Conservation (phyloP, 495 filamentous ascomycete genomes). For the Penicillium atrosanguineum region DNA sequence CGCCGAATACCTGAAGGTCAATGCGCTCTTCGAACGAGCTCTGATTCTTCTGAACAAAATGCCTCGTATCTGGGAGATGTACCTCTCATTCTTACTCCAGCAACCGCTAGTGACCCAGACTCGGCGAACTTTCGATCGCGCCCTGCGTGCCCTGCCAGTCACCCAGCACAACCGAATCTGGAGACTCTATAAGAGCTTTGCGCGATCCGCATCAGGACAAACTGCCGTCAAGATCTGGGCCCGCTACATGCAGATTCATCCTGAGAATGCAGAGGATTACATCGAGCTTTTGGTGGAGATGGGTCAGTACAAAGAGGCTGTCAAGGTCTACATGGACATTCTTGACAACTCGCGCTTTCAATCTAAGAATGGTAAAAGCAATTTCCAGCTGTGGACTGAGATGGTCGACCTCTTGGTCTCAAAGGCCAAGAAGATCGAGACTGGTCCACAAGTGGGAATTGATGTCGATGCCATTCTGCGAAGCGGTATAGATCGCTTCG, state of each 20-base stretch:
- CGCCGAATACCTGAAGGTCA: conserved; percentile 87
- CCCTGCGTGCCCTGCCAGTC: conserved; percentile 88
- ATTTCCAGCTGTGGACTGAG: conserved; percentile 96
- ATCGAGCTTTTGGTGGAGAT: conserved; percentile 83
- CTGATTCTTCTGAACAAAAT: conserved; percentile 97
- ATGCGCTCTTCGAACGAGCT: conserved; percentile 90
- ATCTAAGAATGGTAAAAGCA: conserved; percentile 90
- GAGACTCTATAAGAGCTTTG: conserved; percentile 88
- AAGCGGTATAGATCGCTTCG: conserved; percentile 88
- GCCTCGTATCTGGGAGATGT: conserved; percentile 98
- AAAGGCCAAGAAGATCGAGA: conserved; percentile 82
- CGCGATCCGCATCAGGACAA: conserved; percentile 85
- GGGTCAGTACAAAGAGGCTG: conserved; percentile 85
- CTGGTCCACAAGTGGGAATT: conserved; percentile 72
- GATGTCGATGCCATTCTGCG: conserved; percentile 92
- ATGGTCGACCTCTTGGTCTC: conserved; percentile 97
- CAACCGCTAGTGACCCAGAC: conserved; percentile 93
- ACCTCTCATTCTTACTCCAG: conserved; percentile 82
- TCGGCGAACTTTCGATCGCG: conserved; percentile 88
- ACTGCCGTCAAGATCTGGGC: conserved; percentile 93
- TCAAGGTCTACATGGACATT: conserved; percentile 89
- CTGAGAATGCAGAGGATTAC: conserved; percentile 93
- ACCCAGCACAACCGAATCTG: conserved; percentile 98
- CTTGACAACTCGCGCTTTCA: conserved; percentile 89
- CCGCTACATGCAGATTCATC: conserved; percentile 96